Evolutionary conservation across 495 filamentous ascomycete genomes (phyloP).

Genomic region (Aspergillus avenaceus): DNA sequence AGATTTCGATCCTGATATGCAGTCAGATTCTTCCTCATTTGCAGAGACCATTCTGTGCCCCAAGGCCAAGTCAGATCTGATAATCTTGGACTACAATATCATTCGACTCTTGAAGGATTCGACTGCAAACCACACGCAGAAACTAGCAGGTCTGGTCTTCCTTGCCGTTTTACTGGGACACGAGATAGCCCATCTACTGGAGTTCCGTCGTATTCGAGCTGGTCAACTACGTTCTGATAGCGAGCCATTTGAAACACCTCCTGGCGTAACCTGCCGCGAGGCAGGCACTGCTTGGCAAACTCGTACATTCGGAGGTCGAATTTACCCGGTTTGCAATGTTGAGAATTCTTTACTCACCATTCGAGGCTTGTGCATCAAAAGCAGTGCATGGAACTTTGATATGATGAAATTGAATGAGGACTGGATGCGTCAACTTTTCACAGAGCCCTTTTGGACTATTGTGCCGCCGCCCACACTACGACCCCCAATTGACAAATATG

Average conservation of each 20-base stretch:
- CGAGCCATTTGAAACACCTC: not conserved
- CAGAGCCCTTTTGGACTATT: not conserved
- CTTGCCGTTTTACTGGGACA: not conserved
- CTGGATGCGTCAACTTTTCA: not conserved
- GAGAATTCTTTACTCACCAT: not conserved
- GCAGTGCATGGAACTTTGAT: not conserved
- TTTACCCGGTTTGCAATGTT: not conserved
- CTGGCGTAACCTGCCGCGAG: not conserved
- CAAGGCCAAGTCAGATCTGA: not conserved
- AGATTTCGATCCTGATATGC: not conserved
- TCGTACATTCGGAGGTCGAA: not conserved
- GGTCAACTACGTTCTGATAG: not conserved
- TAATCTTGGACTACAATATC: not conserved
- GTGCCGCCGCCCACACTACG: not conserved
- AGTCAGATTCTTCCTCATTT: not conserved
- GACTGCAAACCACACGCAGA: not conserved
- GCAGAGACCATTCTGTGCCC: not conserved
- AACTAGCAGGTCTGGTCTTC: not conserved
- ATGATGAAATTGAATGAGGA: not conserved
- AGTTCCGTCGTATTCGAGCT: not conserved
- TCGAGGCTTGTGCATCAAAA: not conserved
- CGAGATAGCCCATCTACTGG: not conserved
- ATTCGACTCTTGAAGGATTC: not conserved
- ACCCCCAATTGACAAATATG: not conserved
- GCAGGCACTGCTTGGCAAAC: not conserved